Base-by-base conservation (phyloP, 176 grass and related monocot species). In the Phoenix roebelenii region DNA sequence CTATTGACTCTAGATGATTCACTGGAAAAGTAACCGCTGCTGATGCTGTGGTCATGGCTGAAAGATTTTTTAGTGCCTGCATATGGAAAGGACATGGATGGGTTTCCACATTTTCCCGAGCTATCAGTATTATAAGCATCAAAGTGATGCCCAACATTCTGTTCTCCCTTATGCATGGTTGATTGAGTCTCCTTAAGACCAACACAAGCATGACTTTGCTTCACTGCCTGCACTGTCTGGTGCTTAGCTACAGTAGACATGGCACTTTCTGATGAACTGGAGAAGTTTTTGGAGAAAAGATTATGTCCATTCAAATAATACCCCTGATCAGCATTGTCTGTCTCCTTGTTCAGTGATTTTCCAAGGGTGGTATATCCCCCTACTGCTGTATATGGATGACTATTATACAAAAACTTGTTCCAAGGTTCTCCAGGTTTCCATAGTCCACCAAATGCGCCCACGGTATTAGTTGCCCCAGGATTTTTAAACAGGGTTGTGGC, bases 131-230 rank as follows among this genome's bases (percentile, higher is more conserved):
- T 76, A 73, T 66, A 57, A 61, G 70, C 70, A 28, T 59, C 72
- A 49, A 63, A 69, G 59, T 76, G 81, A 85, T 67, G 79, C 49
- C 68, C 67, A 44, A 57, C 63, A 64, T 76, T 62, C 50, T 65
- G 24, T 49, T 5, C 65, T 65, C 63, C 69, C 50, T 50, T 77
- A 64, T 52, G 61, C 55, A 39, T 51, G 64, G 64, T 51, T 3
- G 64, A 58, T 63, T 57, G 50, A 55, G 68, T 25, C 15, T 51
- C 67, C 67, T 63, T 57, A 76, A 7, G 66, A 70, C 30, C 60
- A 22, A 24, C 69, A 50, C n/a, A 67, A 72, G 55, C 15, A 23
- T 58, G 63, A 28, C 61, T 82, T 35, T 59, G 23, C 44, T 72
- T 67, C n/a, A 17, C 48, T 49, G 53, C 53, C 49, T 64, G 26